phyloP scores from a whole-genome alignment of 176 grass and related monocot species.

The Hordeum marinum region DNA sequence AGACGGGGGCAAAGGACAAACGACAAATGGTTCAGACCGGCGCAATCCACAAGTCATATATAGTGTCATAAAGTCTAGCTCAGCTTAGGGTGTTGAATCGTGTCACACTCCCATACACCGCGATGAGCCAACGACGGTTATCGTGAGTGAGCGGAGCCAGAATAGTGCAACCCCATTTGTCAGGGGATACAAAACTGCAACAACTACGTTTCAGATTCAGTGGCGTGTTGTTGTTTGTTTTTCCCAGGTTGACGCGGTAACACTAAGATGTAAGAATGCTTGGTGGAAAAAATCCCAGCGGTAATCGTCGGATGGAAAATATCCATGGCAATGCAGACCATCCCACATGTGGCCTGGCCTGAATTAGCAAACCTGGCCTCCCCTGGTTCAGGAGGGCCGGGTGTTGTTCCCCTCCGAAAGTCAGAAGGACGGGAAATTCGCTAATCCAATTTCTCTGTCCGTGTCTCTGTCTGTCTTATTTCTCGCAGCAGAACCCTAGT shows the following conservation, averaged over 20 bases:
- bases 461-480: rapidly evolving
- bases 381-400: neutral
- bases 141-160: no score
- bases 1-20: neutral
- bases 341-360: neutral
- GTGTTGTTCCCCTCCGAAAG: no score
- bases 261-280: neutral
- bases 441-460: no score
- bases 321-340: neutral
- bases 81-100: neutral
- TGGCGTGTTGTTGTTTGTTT: neutral
- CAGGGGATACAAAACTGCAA: neutral
- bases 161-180: neutral
- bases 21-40: neutral
- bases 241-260: neutral
- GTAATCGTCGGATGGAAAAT: neutral
- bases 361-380: neutral
- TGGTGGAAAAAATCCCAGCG: neutral
- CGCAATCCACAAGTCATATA: neutral
- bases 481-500: no score
- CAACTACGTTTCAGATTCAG: neutral
- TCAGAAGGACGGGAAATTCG: no score
- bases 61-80: neutral
- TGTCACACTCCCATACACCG: neutral
- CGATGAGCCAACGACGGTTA: neutral